These are phyloP conservation scores for Rhododendron henanense DNA, from an alignment of 148 eudicot genomes.

Conservation along the genomic window DNA sequence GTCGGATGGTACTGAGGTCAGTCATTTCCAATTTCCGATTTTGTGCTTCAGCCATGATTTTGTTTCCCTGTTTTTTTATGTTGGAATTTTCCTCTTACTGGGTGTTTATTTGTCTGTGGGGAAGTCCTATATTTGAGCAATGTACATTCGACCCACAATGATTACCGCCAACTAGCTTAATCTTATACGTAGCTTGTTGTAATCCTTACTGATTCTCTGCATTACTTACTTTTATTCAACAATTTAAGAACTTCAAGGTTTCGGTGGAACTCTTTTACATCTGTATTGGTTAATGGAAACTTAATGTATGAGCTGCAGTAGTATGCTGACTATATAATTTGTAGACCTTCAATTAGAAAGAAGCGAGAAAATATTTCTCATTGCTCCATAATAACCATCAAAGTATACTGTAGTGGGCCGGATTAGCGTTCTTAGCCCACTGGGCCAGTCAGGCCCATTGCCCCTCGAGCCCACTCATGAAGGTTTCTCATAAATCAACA, in stretches of 20 bases:
- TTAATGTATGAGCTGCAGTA: not conserved
- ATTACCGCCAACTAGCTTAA: not conserved
- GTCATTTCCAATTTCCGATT: not conserved
- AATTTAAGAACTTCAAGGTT: not conserved
- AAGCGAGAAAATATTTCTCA: too few species aligned
- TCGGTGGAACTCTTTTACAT: not conserved
- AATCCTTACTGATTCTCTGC: not conserved
- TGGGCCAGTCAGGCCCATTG: too few species aligned
- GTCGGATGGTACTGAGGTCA: conserved; percentile 80
- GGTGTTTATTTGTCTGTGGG: not conserved
- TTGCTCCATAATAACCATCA: too few species aligned
- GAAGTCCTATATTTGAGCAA: conserved; percentile 3
- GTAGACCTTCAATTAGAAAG: not conserved
- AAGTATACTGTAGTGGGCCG: too few species aligned
- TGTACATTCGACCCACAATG: not conserved
- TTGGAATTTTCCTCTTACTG: not conserved
- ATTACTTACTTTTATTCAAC: not conserved
- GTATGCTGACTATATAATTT: not conserved
- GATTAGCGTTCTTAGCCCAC: too few species aligned
- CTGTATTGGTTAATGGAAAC: not conserved
- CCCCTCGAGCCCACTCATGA: too few species aligned
- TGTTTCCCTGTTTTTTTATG: not conserved
- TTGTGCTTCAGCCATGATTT: not conserved
- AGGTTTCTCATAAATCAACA: too few species aligned
- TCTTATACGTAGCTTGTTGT: not conserved